Evolutionary conservation across 495 filamentous ascomycete genomes (phyloP).

Genomic region (Hyaloscypha bicolor): DNA sequence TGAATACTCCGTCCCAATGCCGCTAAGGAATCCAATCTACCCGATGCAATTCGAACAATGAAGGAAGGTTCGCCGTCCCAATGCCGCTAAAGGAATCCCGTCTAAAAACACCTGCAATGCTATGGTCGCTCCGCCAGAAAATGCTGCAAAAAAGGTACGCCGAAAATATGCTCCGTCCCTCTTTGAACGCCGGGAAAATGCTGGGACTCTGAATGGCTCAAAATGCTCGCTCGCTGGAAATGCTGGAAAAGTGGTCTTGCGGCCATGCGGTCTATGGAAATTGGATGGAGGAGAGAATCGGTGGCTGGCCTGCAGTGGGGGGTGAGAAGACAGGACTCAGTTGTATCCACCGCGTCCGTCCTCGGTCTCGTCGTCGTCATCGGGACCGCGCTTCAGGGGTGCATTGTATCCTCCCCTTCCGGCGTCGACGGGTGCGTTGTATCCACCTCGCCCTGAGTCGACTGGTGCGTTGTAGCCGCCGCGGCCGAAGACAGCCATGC

Average conservation of each 20-base stretch:
- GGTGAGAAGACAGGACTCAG: conserved; percentile 28
- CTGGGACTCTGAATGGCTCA: not conserved
- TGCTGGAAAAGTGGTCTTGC: conserved; percentile 15
- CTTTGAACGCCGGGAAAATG: conserved; percentile 29
- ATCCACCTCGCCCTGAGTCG: conserved; percentile 18
- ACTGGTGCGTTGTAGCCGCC: conserved; percentile 38
- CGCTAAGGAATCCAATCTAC: not conserved
- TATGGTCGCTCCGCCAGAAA: conserved; percentile 11
- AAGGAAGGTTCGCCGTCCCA: not conserved
- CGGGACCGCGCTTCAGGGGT: conserved; percentile 1
- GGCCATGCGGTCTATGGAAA: conserved; percentile 3
- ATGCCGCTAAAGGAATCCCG: not conserved
- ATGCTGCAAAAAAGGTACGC: conserved; percentile 5
- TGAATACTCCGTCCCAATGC: not conserved
- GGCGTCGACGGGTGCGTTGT: conserved; percentile 34
- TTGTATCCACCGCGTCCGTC: conserved; percentile 49
- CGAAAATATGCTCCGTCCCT: conserved; percentile 15
- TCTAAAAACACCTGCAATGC: conserved; percentile 7
- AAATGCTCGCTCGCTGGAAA: conserved; percentile 17
- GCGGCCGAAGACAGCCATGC: conserved; percentile 32
- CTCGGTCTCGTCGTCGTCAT: conserved; percentile 35
- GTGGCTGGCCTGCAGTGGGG: not conserved
- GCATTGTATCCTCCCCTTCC: conserved; percentile 25
- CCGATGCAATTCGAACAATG: not conserved
- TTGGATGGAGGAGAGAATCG: not conserved